These are phyloP conservation scores for Vitis rupestris DNA, from an alignment of 164 flowering plant genomes.

Conservation along the genomic window DNA sequence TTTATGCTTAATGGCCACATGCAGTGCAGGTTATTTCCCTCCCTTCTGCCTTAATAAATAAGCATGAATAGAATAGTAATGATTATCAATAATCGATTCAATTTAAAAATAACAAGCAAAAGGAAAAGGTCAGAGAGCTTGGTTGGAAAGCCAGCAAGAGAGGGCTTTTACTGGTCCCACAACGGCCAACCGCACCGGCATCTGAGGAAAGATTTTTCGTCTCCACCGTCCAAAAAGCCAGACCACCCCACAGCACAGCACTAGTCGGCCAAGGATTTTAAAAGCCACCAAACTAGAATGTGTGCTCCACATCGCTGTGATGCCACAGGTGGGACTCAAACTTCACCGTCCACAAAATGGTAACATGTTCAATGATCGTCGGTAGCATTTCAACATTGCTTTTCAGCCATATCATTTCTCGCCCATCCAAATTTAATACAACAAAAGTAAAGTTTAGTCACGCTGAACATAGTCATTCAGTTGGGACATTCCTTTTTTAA, in stretches of 20 bases:
- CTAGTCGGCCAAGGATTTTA: not conserved
- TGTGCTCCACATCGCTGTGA: not conserved
- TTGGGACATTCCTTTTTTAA: too few relatives aligned
- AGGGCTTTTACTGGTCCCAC: conserved; percentile 9
- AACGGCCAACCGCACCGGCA: conserved; percentile 6
- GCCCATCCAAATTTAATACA: too few relatives aligned
- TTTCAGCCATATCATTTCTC: too few relatives aligned
- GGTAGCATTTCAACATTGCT: not conserved
- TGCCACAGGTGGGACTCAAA: not conserved
- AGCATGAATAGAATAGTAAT: too few relatives aligned
- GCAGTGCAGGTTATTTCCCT: too few relatives aligned
- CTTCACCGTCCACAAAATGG: conserved; percentile 1
- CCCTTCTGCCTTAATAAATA: too few relatives aligned
- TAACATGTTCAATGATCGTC: not conserved
- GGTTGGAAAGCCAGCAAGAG: conserved; percentile 23
- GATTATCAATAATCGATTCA: too few relatives aligned
- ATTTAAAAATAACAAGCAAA: not conserved
- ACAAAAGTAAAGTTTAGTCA: too few relatives aligned
- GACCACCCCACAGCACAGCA: conserved; percentile 6
- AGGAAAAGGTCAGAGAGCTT: conserved; percentile 8
- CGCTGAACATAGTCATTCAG: too few relatives aligned
- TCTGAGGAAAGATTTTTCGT: not conserved
- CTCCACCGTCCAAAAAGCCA: conserved; percentile 10
- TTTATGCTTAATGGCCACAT: too few relatives aligned
- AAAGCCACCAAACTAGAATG: too few relatives aligned